Evolutionary conservation across 768 basidiomycete genomes (phyloP).

Genomic region (Cystobasidium tubakii): DNA sequence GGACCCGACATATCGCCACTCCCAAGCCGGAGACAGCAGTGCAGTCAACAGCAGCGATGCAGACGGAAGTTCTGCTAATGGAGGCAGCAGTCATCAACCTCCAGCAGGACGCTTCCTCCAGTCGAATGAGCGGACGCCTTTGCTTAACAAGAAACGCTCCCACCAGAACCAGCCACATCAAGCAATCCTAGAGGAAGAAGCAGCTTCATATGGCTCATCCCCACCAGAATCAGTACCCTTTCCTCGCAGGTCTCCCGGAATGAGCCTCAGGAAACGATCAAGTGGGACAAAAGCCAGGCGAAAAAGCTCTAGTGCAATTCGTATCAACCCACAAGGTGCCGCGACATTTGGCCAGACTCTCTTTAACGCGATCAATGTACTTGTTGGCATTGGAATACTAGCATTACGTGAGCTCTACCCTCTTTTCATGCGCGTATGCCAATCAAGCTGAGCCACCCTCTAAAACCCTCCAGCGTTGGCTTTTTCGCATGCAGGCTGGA

Average conservation of each 20-base stretch:
- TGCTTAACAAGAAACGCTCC: slow-evolving; percentile 24
- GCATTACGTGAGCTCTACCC: slow-evolving; percentile 38
- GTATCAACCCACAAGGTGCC: slow-evolving; percentile 35
- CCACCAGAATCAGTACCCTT: slow-evolving; percentile 28
- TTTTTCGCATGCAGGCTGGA: slow-evolving; percentile 86
- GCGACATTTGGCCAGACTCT: slow-evolving; percentile 44
- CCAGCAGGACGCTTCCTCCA: background rate
- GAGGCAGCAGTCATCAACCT: background rate
- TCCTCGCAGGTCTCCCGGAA: slow-evolving; percentile 2
- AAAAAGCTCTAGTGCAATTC: background rate
- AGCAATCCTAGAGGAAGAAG: background rate
- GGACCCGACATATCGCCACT: background rate
- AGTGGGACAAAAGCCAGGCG: background rate
- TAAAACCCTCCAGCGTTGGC: slow-evolving; percentile 56
- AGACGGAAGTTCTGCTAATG: background rate
- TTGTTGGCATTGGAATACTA: slow-evolving; percentile 44
- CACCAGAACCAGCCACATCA: background rate
- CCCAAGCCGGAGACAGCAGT: background rate
- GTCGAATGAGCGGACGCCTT: slow-evolving; percentile 8
- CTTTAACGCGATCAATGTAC: slow-evolving; percentile 46
- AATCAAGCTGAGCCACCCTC: background rate
- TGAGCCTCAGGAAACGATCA: background rate
- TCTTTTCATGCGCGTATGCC: background rate
- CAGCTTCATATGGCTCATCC: slow-evolving; percentile 18
- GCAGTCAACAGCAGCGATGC: slow-evolving; percentile 6